Evolutionary conservation across 1,139 yeast species (phyloP).

Genomic region (Lodderomyces pseudojiufengensis): DNA sequence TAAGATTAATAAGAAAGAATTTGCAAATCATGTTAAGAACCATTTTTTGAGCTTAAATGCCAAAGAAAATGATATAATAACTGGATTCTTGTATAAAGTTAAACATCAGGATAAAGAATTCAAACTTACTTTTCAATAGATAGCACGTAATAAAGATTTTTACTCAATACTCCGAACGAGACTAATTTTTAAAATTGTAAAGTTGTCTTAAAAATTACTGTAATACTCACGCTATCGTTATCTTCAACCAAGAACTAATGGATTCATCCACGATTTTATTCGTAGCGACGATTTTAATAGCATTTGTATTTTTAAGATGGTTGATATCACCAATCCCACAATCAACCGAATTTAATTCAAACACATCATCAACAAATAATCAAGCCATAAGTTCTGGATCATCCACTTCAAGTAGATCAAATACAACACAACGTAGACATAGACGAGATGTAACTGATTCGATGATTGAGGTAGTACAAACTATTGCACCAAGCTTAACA

Average conservation of each 20-base stretch:
- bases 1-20: slow-evolving; percentile 50
- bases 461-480: slow-evolving; percentile 84
- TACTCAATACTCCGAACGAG: too few species aligned
- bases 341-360: slow-evolving; percentile 22
- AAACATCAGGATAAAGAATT: slow-evolving; percentile 57
- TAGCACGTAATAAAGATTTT: too few species aligned
- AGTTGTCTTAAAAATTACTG: too few species aligned
- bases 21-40: slow-evolving; percentile 53
- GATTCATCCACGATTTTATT: slow-evolving; percentile 53
- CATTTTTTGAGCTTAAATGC: slow-evolving; percentile 62
- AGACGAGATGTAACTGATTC: slow-evolving; percentile 65
- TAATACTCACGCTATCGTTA: too few species aligned
- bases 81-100: slow-evolving; percentile 74
- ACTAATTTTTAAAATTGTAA: too few species aligned
- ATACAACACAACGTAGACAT: slow-evolving; percentile 14
- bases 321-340: slow-evolving; percentile 53
- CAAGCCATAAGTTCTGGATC: slow-evolving; percentile 1
- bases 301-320: slow-evolving; percentile 60
- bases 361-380: slow-evolving; percentile 4
- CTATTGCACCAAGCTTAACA: slow-evolving; percentile 73
- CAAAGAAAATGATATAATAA: slow-evolving; percentile 73
- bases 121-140: slow-evolving; percentile 30
- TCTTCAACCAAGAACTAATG: too few species aligned
- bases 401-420: slow-evolving; percentile 4
- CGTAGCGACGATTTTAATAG: slow-evolving; percentile 45